A percentile compares a stretch with the other conserved stretches of the same genome.
phyloP scores from a whole-genome alignment of 257 asterid species.

The Solanum sitiens region DNA sequence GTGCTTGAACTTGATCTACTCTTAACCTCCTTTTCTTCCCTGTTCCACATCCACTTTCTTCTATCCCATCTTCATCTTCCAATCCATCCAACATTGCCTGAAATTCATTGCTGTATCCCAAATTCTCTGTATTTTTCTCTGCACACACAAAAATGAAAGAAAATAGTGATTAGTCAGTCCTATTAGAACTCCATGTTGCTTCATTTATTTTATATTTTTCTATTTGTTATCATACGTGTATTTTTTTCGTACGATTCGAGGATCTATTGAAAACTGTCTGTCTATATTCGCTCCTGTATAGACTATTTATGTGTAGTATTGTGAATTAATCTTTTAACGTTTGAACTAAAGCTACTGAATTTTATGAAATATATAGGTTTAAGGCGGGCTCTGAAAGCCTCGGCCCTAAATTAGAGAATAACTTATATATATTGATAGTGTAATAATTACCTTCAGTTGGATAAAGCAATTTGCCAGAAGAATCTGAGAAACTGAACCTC shows the following conservation, averaged over 20 bases:
- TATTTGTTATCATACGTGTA: neutral
- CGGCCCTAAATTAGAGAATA: neutral
- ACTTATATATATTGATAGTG: neutral
- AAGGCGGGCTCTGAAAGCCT: neutral
- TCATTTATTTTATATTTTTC: neutral
- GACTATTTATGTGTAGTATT: neutral
- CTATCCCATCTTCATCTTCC: slow-evolving; percentile 26
- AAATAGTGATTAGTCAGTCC: neutral
- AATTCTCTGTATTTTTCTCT: slow-evolving; percentile 6
- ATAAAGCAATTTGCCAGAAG: slow-evolving; percentile 15
- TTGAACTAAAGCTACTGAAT: neutral
- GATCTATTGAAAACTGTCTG: neutral
- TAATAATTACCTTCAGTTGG: slow-evolving; percentile 6
- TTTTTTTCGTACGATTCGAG: neutral
- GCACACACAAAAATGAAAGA: neutral
- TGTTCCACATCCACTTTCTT: slow-evolving; percentile 13
- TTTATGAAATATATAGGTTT: too few species aligned
- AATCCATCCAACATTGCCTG: slow-evolving; percentile 29
- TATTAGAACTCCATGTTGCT: neutral
- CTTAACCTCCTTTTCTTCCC: slow-evolving; percentile 35
- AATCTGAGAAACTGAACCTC: slow-evolving; percentile 21
- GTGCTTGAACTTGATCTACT: slow-evolving; percentile 29
- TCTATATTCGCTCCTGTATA: neutral
- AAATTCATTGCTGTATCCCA: slow-evolving; percentile 12
- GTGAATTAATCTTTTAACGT: accelerated